Base-by-base conservation (phyloP, 306 rosid genomes). In the Adenanthera pavonina region DNA sequence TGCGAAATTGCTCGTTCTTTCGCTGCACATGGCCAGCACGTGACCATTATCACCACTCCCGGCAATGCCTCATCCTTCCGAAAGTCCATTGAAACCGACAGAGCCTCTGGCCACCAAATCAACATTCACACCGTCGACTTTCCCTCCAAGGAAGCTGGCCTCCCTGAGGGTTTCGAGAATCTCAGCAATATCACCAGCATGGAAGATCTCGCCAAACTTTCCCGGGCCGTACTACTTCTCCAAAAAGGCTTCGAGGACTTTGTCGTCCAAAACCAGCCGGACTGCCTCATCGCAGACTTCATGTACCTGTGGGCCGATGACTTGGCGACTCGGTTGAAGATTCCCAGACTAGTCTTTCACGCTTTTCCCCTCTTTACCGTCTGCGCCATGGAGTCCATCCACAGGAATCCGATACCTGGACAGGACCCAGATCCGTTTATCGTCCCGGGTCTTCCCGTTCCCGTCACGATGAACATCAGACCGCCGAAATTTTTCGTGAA, bases 11-110 rank as follows among this genome's bases (percentile, higher is more conserved):
- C 85, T 57, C 51, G 56, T 3, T 80, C 62, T 30, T 82, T 82
- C 12, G 78, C 81, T 0, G 52, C 81, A 36, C 78, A 65, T 35
- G 73, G 72, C 52, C 85, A 82, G 1, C 72, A 82, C 35, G 72
- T 82, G 1, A 82, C 85, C 16, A 36, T 82, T 54, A 76, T 82
- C 52, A 76, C 85, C 72, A 82, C 81, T 3, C 77, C 85, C 14
- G 49, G 11, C 57, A 82, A 76, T 41, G 81, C 81, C 30, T 0
- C 1, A 8, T 51, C 16, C 7, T n/a, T 51, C 0, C 19, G 15
- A 51, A 51, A 15, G 1, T 14, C 6, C 19, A 1, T 51, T 6
- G 7, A 15, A 14, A 1, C 7, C 1, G 64, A 56, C 48, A 53
- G 25, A 34, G 75, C 75, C 30, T 49, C 64, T 40, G 70, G 10